Evolutionary conservation across 1,284 basidiomycete species (phyloP).

Genomic region (Sanghuangporus baumii): DNA sequence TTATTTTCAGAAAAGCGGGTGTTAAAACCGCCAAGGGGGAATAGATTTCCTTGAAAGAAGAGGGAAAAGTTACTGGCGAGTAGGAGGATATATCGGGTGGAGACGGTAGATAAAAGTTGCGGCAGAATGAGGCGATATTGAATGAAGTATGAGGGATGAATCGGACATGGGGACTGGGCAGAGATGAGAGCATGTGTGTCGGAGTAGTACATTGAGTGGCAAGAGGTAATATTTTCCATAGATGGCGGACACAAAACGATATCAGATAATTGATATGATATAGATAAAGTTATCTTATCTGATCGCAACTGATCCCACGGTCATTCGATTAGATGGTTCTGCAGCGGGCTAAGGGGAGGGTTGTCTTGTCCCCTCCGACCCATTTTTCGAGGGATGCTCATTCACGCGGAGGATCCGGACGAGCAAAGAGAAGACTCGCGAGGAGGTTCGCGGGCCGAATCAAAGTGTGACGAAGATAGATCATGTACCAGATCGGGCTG

Average conservation of each 20-base stretch:
- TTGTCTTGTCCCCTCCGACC: background rate
- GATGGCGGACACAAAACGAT: background rate
- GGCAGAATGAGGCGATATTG: slow-evolving; percentile 2
- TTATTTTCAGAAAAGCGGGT: background rate
- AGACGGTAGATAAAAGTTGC: background rate
- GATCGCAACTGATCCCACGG: background rate
- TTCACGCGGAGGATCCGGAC: background rate
- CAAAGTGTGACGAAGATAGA: background rate
- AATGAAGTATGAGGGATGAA: background rate
- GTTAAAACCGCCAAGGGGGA: background rate
- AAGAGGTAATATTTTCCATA: background rate
- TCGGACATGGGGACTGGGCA: background rate
- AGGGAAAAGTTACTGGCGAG: background rate
- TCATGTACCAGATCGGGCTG: too few species aligned
- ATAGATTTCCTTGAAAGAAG: background rate
- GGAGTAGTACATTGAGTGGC: background rate
- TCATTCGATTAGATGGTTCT: background rate
- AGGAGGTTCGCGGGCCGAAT: background rate
- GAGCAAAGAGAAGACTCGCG: background rate
- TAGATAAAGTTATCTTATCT: background rate
- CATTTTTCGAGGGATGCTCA: background rate
- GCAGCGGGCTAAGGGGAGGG: background rate
- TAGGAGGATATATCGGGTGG: background rate
- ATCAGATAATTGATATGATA: background rate
- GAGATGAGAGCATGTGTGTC: background rate